These are phyloP conservation scores for Meira nashicola DNA, from an alignment of 1,284 basidiomycete species.

Conservation along the genomic window DNA sequence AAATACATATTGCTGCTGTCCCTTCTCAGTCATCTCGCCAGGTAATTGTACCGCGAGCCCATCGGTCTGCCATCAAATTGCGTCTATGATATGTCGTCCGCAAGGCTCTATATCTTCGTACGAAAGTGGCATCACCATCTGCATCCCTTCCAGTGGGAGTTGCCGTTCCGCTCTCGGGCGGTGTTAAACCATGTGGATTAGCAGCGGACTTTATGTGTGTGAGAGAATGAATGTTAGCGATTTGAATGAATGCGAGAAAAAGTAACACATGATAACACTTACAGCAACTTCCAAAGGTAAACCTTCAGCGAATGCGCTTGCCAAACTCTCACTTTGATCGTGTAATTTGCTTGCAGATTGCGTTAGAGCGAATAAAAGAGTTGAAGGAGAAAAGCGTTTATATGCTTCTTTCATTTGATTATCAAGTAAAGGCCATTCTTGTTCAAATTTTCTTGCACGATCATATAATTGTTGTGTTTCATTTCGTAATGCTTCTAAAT, in stretches of 20 bases:
- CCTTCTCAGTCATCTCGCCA: constrained; percentile 29
- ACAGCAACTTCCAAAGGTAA: constrained; percentile 23
- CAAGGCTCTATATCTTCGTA: constrained; percentile 34
- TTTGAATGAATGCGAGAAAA: neutral
- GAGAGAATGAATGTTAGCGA: neutral
- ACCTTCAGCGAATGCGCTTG: constrained; percentile 45
- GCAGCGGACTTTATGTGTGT: constrained; percentile 12
- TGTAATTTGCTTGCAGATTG: constrained; percentile 32
- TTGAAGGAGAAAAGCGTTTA: constrained; percentile 36
- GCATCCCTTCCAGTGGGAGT: neutral
- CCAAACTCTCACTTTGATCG: constrained; percentile 40
- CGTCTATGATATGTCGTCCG: constrained; percentile 30
- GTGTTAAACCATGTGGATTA: constrained; percentile 2
- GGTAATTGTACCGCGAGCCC: constrained; percentile 30
- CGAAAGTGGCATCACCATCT: constrained; percentile 26
- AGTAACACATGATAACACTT: constrained; percentile 12
- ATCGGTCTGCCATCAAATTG: constrained; percentile 32
- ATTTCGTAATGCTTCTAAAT: constrained; percentile 30
- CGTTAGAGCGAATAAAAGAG: constrained; percentile 31
- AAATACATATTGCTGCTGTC: neutral
- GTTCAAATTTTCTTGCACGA: constrained; percentile 28
- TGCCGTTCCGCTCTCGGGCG: constrained; percentile 6
- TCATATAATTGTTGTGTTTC: constrained; percentile 39
- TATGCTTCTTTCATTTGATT: constrained; percentile 28
- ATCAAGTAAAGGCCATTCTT: constrained; percentile 28